These are phyloP conservation scores for Eutrema heterophyllum DNA, from an alignment of 345 rosid genomes.

Conservation along the genomic window DNA sequence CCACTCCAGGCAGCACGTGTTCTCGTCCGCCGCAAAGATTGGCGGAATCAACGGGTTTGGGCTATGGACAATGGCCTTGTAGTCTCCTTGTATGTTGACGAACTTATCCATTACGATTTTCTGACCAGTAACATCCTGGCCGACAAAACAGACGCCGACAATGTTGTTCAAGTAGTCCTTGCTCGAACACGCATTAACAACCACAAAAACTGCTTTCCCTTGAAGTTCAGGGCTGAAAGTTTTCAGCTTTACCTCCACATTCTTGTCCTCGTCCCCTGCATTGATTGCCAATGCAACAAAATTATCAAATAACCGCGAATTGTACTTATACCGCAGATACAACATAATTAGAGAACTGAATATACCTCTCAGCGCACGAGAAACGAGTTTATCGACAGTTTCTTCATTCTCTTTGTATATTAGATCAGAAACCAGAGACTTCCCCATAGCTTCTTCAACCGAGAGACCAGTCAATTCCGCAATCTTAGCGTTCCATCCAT, in stretches of 20 bases:
- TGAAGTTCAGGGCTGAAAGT: slow-evolving; percentile 56
- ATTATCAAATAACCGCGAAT: background rate
- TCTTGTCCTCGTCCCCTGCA: slow-evolving; percentile 90
- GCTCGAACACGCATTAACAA: slow-evolving; percentile 94
- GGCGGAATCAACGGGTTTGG: slow-evolving; percentile 97
- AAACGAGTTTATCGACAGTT: slow-evolving; percentile 68
- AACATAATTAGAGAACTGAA: slow-evolving; percentile 17
- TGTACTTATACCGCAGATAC: background rate
- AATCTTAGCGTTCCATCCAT: slow-evolving; percentile 96
- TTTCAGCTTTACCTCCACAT: slow-evolving; percentile 86
- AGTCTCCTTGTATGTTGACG: slow-evolving; percentile 85
- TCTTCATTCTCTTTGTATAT: slow-evolving; percentile 72
- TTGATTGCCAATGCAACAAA: background rate
- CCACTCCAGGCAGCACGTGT: slow-evolving; percentile 92
- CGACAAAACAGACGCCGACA: slow-evolving; percentile 97
- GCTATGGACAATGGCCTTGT: slow-evolving; percentile 85
- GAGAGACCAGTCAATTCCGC: slow-evolving; percentile 87
- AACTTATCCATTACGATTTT: slow-evolving; percentile 96
- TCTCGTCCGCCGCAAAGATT: slow-evolving; percentile 90
- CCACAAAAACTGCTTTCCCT: slow-evolving; percentile 70
- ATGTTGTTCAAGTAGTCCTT: slow-evolving; percentile 78
- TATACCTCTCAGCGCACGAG: slow-evolving; percentile 74
- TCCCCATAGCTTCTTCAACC: slow-evolving; percentile 94
- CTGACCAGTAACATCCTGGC: slow-evolving; percentile 88
- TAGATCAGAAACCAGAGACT: slow-evolving; percentile 80